Base-by-base conservation (phyloP, 768 basidiomycete species). In the Tricholoma bakamatsutake region DNA sequence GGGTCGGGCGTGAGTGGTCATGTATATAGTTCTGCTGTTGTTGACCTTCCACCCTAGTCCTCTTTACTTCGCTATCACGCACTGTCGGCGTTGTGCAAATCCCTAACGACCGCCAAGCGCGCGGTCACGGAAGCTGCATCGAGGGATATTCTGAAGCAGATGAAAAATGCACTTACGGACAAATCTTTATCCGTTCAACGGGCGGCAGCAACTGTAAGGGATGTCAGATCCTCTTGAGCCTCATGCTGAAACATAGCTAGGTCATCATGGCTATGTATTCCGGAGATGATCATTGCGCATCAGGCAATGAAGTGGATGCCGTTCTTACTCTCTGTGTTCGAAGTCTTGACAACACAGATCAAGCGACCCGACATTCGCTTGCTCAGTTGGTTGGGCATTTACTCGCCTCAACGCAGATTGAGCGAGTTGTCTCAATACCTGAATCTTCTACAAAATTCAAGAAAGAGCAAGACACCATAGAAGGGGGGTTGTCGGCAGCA, bases 111-210 rank as follows among this genome's bases (percentile, higher is more conserved):
- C 1, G 93, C 92, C 0, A 93, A 88, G 59, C 85, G 87, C 52
- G 93, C 93, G 0, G 77, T 96, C 1, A 84, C 90, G 0, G 96
- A 99, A 57, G 73, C 84, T 4, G 74, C 83, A 2, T 69, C 79
- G 53, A 93, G 82, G 66, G 97, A 99, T 63, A 80, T 95, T 46
- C 64, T 90, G 52, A 98, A 96, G 70, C 85, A 90, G 59, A 85
- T 89, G 75, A 85, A 80, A 63, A 76, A 79, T 35, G 83, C 81
- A 1, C 72, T 98, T 1, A 76, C 76, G 0, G 96, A 98, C 69
- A 94, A 92, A 71, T 84, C 87, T 6, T 73, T 93, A 3, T 81
- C 92, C 5, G 80, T 98, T 15, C 92, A 97, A 66, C 83, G 95
- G 21, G 92, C 83, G 2, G 86, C 87, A 7, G 80, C 92, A 24